Percentiles rank a stretch among this genome's conserved stretches.
Evolutionary conservation across 2,329 filamentous ascomycete species (phyloP).

Genomic region (Phialophora expanda): DNA sequence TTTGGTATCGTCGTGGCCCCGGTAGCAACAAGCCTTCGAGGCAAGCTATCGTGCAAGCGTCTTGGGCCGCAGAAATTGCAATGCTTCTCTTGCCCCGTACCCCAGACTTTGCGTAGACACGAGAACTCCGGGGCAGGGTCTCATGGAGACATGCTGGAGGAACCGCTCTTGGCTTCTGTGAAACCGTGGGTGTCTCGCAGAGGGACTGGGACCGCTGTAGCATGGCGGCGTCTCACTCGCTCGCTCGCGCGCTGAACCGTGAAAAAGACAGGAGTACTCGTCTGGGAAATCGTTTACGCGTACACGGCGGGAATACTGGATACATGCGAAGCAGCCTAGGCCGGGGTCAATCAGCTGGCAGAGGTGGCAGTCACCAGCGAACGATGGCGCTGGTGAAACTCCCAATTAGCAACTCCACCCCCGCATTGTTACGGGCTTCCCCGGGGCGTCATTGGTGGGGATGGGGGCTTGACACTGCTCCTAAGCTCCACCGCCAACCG

Average conservation of each 20-base stretch:
- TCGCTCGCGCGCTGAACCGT: neutral
- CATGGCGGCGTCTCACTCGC: neutral
- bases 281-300: constrained; percentile 29
- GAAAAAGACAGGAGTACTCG: neutral
- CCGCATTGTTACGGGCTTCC: constrained; percentile 17
- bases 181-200: neutral
- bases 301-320: constrained; percentile 6
- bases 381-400: neutral
- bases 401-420: constrained; percentile 19
- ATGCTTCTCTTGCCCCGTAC: neutral
- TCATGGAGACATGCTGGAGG: neutral
- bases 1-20: constrained; percentile 12
- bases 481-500: constrained; percentile 15
- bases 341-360: constrained; percentile 6
- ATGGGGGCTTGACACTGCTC: neutral
- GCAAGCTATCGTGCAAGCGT: neutral
- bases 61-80: constrained; percentile 4
- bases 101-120: neutral
- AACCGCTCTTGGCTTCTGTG: neutral
- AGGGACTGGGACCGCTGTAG: neutral
- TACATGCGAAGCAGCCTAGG: neutral
- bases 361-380: no score
- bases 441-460: constrained; percentile 6
- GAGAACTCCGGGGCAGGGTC: neutral
- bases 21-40: constrained; percentile 4